phyloP scores from a whole-genome alignment of 768 basidiomycete genomes.

The Boletus rubroflammeus region DNA sequence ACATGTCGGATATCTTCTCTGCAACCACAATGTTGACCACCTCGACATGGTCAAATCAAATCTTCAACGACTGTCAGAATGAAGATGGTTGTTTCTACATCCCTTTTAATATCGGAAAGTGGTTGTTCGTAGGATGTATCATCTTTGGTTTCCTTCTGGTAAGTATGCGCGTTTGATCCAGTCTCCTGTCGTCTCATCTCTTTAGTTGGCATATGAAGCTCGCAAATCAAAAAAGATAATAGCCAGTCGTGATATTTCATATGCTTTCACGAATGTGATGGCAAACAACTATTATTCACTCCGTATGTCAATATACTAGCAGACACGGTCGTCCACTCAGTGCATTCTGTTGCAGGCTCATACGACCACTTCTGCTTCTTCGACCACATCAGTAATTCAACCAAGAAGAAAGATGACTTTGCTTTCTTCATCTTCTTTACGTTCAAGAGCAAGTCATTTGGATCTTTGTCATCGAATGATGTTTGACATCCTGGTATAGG shows the following conservation, averaged over 20 bases:
- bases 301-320: slow-evolving; percentile 49
- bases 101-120: slow-evolving; percentile 86
- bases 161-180: slow-evolving; percentile 23
- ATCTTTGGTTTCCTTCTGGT: slow-evolving; percentile 96
- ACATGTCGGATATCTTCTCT: slow-evolving; percentile 96
- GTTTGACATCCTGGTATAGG: slow-evolving; percentile 37
- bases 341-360: slow-evolving; percentile 51
- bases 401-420: slow-evolving; percentile 94
- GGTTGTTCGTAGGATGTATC: slow-evolving; percentile 98
- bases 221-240: slow-evolving; percentile 94
- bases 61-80: slow-evolving; percentile 69
- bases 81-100: slow-evolving; percentile 76
- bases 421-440: slow-evolving; percentile 99
- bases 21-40: slow-evolving; percentile 95
- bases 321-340: not conserved
- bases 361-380: slow-evolving; percentile 99
- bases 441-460: slow-evolving; percentile 79
- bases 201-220: slow-evolving; percentile 84
- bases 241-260: slow-evolving; percentile 93
- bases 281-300: slow-evolving; percentile 96
- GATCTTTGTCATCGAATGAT: not conserved
- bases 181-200: slow-evolving; percentile 7
- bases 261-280: slow-evolving; percentile 97
- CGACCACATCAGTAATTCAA: slow-evolving; percentile 91
- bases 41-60: slow-evolving; percentile 85